Evolutionary conservation across 1,139 yeast species (phyloP), one percentile per base, ranked within the genome.

Genomic region (Chernovozyma aurita): DNA sequence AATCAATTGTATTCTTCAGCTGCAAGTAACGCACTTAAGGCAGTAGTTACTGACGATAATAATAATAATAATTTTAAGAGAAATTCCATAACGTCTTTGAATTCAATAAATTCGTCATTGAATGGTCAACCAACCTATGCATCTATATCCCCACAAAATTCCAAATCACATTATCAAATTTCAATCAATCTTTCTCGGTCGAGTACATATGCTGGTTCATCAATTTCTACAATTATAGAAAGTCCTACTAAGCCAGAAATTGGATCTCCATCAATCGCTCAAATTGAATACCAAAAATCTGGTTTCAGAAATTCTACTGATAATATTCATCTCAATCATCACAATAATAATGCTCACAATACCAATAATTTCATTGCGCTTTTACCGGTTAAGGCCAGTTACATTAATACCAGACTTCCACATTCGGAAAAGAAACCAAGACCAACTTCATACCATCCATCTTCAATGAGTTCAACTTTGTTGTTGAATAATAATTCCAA

Each of bases 361-460:
- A 7, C 18, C 32, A 16, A 16, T 29, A 27, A 12, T 13, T 31
- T 32, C 29, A 35, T 32, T 20, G 34, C 31, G 9, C 38, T 36
- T 16, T 30, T 35, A 12, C 36, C 41, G 12, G 8, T 29, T 4
- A 27, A 30, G 17, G 38, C 31, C 3, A 30, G 24, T 18, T 33
- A 42, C 14, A n/a, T n/a, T n/a, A 37, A 31, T 15, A 42, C 52
- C 9, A 61, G 63, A 47, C 57, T 68, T 37, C 73, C 73, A 16
- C 70, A 61, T 38, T 57, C 70, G 11, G 61, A 60, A 34, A 73
- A 77, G 54, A 80, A 75, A 50, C 88, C 86, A 37, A 73, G 94
- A 55, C 92, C 94, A 32, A 83, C 90, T 0, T 82, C 90, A 7
- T 84, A 81, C 52, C 90, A 84, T 52, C 92, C 94, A 11, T 63